These are phyloP conservation scores for Ormosia semicastrata DNA, from an alignment of 306 rosid species.

Conservation along the genomic window DNA sequence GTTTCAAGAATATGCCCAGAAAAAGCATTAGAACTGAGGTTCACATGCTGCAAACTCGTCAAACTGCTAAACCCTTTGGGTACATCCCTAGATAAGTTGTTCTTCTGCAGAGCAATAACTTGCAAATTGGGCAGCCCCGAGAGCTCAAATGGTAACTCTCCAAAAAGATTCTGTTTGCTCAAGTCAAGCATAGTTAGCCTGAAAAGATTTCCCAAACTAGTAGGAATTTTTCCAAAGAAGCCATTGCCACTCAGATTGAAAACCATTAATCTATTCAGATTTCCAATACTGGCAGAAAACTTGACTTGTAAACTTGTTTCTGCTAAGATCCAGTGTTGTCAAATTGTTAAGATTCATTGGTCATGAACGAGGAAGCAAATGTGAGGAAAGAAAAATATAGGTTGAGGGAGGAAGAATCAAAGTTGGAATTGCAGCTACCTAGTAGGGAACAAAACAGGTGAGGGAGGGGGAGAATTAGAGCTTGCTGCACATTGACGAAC, in stretches of 20 bases:
- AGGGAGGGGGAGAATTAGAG: no score
- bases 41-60: constrained; percentile 63
- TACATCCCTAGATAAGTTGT: constrained; percentile 64
- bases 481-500: no score
- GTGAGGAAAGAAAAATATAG: no score
- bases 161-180: constrained; percentile 80
- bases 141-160: constrained; percentile 85
- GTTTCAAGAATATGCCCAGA: constrained; percentile 73
- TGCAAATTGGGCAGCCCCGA: constrained; percentile 86
- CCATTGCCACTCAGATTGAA: constrained; percentile 80
- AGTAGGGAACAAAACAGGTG: no score
- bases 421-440: no score
- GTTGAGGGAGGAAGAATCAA: no score
- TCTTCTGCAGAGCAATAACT: constrained; percentile 74
- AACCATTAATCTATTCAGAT: constrained; percentile 52
- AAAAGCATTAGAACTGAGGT: constrained; percentile 74
- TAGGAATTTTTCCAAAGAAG: constrained; percentile 69
- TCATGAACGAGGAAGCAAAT: no score
- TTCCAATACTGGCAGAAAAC: constrained; percentile 51
- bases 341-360: constrained; percentile 50
- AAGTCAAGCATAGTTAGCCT: constrained; percentile 76
- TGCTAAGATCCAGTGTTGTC: constrained; percentile 70
- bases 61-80: constrained; percentile 96
- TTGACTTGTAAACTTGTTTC: constrained; percentile 62
- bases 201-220: constrained; percentile 78